A percentile compares a stretch with the other conserved stretches of the same genome.
Conservation (phyloP, 805 yeast genomes). For the Metschnikowia lochheadii region DNA sequence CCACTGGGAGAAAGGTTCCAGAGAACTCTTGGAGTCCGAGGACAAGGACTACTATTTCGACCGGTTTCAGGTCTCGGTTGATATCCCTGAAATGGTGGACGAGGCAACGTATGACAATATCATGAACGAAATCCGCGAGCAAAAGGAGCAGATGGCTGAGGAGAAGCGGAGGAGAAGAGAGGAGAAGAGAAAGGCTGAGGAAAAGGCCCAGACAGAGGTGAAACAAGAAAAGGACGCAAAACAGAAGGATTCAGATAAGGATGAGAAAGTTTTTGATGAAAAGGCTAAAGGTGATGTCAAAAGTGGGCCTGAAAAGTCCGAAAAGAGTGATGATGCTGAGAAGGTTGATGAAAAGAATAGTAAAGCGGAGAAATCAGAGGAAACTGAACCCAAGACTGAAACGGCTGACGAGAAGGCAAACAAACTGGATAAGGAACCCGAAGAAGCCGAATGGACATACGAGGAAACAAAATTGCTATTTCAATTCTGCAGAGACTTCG, state of each 20-base stretch:
- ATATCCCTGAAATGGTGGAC: conserved; percentile 62
- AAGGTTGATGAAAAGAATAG: conserved; percentile 8
- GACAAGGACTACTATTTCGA: conserved; percentile 60
- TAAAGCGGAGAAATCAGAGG: conserved; percentile 15
- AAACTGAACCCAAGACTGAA: conserved; percentile 11
- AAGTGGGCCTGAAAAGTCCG: conserved; percentile 11
- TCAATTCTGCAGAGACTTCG: conserved; percentile 57
- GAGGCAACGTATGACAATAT: conserved; percentile 55
- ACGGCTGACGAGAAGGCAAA: conserved; percentile 18
- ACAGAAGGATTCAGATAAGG: background rate
- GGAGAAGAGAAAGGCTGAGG: conserved; percentile 2
- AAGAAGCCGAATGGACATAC: conserved; percentile 53
- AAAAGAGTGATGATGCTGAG: conserved; percentile 13
- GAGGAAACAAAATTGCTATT: conserved; percentile 80
- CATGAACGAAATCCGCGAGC: conserved; percentile 40
- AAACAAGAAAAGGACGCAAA: conserved; percentile 6
- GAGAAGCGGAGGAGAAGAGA: conserved; percentile 8
- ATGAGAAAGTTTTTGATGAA: background rate
- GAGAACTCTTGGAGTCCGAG: conserved; percentile 37
- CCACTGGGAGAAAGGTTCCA: conserved; percentile 87
- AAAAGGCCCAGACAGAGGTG: background rate
- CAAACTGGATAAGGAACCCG: conserved; percentile 29
- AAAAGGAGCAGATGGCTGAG: conserved; percentile 11
- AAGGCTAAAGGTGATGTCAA: background rate
- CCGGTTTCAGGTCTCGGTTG: conserved; percentile 64